Base-by-base conservation (phyloP, 441 rosid species). In the Brassica balearica region DNA sequence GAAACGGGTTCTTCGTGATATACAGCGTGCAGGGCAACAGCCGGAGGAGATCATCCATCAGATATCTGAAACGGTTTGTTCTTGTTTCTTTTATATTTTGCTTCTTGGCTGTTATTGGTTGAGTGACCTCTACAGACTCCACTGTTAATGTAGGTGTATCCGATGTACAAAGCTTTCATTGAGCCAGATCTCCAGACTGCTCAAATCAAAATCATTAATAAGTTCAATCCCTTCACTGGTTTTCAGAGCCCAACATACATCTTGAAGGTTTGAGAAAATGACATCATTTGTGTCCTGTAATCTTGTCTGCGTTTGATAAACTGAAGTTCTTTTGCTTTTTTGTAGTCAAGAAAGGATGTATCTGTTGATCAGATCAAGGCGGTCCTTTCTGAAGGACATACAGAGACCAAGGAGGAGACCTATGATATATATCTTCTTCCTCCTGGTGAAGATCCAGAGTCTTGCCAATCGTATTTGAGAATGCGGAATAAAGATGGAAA, bases 131-230 rank as follows among this genome's bases (percentile, higher is more conserved):
- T 29, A 29, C 34, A 29, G 5, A 29, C 20, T 69, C 70, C 51
- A 34, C 63, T 68, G 29, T 75, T 20, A 68, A 65, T 85, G 74
- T 86, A 96, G 99, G 99, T 96, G 29, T 96, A 92, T 81, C 99
- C 99, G 25, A 96, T 96, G 99, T 96, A 96, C 87, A 96, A 96
- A 85, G 99, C 99, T 80, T 96, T 88, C 81, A 96, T 96, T 11
- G 99, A 96, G 84, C 98, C 98, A 63, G 98, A 94, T 85, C 98
- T 96, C 70, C 90, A 89, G 88, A 96, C 98, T 32, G 98, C 99
- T 51, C 99, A 96, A 63, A 88, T 96, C 65, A 92, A 86, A 86
- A 94, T 96, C 74, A 85, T 85, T 71, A 96, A 96, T 87, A 96
- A 92, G 82, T 96, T 96, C 84, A 96, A 96, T 74, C 98, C 99